Evolutionary conservation across 148 eudicot genomes (phyloP).

Genomic region (Vaccinium darrowii): DNA sequence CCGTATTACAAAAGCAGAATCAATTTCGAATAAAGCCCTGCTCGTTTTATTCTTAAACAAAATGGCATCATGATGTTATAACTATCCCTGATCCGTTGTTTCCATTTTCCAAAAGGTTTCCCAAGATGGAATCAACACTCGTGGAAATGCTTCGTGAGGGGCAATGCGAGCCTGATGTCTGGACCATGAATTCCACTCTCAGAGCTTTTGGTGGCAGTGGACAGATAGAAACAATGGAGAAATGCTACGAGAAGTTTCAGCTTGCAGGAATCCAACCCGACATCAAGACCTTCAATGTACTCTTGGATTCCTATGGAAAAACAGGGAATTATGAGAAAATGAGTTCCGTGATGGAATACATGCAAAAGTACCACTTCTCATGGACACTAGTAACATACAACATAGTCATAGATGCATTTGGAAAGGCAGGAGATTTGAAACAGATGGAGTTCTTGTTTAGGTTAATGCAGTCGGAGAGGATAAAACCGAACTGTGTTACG

Average conservation of each 20-base stretch:
- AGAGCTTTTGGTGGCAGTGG: constrained; percentile 90
- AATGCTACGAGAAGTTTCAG: constrained; percentile 86
- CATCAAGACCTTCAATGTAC: constrained; percentile 82
- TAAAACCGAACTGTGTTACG: constrained; percentile 80
- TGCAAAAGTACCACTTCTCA: constrained; percentile 81
- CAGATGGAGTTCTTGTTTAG: constrained; percentile 81
- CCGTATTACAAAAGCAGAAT: neutral
- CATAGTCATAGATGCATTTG: constrained; percentile 84
- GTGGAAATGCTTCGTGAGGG: constrained; percentile 68
- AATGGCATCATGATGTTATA: neutral
- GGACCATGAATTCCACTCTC: constrained; percentile 94
- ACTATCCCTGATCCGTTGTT: neutral
- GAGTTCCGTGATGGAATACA: constrained; percentile 94
- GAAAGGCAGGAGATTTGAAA: constrained; percentile 70
- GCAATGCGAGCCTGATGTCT: constrained; percentile 74
- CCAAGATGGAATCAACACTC: constrained; percentile 77
- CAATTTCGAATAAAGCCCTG: neutral
- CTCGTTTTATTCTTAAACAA: neutral
- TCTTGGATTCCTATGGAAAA: constrained; percentile 84
- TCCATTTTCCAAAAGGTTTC: constrained; percentile 48
- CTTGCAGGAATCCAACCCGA: constrained; percentile 79
- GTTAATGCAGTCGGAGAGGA: constrained; percentile 76
- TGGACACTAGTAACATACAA: constrained; percentile 89
- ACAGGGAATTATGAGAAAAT: constrained; percentile 63
- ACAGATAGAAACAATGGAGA: constrained; percentile 91